phyloP scores from a whole-genome alignment of 495 filamentous ascomycete genomes.

The Neurospora sp. region DNA sequence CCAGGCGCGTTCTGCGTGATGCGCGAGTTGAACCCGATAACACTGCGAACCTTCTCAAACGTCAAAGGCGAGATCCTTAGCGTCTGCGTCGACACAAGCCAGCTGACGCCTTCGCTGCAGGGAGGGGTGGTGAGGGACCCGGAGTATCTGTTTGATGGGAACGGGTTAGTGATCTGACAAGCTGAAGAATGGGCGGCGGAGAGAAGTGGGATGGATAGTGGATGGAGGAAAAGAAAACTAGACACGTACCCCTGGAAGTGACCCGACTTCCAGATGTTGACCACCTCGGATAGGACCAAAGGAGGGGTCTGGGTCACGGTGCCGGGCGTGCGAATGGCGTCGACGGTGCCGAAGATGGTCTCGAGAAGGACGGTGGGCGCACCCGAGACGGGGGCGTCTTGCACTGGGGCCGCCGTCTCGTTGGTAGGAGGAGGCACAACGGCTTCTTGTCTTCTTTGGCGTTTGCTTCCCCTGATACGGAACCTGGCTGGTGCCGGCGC shows the following conservation, averaged over 20 bases:
- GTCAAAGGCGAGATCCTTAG: constrained; percentile 42
- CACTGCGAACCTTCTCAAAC: constrained; percentile 44
- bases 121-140: constrained; percentile 63
- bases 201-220: background rate
- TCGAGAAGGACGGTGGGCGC: constrained; percentile 41
- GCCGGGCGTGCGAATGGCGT: constrained; percentile 44
- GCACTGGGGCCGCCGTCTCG: background rate
- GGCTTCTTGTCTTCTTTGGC: background rate
- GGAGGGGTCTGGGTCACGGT: constrained; percentile 42
- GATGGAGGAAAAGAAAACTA: background rate
- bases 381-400: constrained; percentile 6
- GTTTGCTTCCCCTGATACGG: background rate
- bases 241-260: constrained; percentile 29
- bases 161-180: background rate
- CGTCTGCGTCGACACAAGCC: constrained; percentile 44
- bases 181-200: background rate
- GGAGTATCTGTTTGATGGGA: constrained; percentile 27
- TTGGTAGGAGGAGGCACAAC: background rate
- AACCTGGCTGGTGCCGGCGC: background rate
- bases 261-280: constrained; percentile 36
- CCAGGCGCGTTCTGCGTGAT: constrained; percentile 50
- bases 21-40: constrained; percentile 56
- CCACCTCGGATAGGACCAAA: constrained; percentile 47
- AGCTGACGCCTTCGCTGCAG: constrained; percentile 51
- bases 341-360: constrained; percentile 41